Evolutionary conservation across 257 asterid genomes (phyloP).

Genomic region (Capsicum pubescens): DNA sequence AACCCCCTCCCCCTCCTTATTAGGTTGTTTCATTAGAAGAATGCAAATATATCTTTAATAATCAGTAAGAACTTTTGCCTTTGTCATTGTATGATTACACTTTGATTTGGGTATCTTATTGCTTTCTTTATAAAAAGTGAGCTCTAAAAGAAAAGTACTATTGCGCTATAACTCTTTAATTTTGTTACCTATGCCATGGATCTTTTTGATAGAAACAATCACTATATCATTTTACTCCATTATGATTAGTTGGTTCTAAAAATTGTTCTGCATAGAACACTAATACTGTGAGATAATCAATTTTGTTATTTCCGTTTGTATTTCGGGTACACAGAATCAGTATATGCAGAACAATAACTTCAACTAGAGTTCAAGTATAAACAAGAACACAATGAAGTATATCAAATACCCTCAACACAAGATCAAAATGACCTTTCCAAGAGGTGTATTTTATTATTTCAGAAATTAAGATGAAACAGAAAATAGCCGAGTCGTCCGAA

Average conservation of each 20-base stretch:
- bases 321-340: no score
- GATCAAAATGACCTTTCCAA: no score
- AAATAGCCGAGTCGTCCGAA: no score
- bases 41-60: no score
- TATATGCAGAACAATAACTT: no score
- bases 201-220: background rate
- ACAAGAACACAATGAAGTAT: no score
- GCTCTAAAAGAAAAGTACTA: background rate
- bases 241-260: background rate
- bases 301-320: background rate
- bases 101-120: background rate
- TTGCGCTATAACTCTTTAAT: background rate
- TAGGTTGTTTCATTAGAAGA: background rate
- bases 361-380: no score
- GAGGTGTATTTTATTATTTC: no score
- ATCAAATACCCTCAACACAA: no score
- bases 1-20: background rate
- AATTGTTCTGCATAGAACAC: background rate
- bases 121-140: background rate
- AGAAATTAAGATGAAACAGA: no score
- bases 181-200: background rate
- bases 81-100: background rate
- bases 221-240: background rate
- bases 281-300: background rate
- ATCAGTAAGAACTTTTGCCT: no score